phyloP scores from a whole-genome alignment of 345 rosid genomes.

The Gossypium sturtianum region DNA sequence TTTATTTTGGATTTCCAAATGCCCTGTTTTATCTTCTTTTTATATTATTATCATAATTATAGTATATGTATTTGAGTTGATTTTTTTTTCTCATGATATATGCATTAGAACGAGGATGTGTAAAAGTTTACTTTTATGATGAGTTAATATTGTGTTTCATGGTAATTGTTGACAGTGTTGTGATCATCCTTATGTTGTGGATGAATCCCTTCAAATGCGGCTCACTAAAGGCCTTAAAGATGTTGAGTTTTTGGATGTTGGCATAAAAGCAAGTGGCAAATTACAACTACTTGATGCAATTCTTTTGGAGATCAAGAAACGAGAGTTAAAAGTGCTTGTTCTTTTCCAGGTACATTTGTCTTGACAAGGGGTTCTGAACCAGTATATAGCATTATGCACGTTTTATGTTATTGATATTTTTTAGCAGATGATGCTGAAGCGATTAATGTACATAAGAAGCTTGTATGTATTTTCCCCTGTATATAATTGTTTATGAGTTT shows the following conservation, averaged over 20 bases:
- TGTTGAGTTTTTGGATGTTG: conserved; percentile 53
- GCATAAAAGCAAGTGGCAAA: conserved; percentile 87
- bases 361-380: not conserved
- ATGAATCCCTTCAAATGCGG: conserved; percentile 34
- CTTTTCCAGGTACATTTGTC: conserved; percentile 69
- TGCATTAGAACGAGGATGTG: not conserved
- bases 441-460: not conserved
- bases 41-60: not conserved
- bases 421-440: not conserved
- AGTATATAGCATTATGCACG: not conserved
- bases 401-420: not conserved
- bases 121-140: not conserved
- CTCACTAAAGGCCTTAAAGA: conserved; percentile 32
- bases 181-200: conserved; percentile 78
- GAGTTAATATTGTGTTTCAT: not conserved
- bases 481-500: not conserved
- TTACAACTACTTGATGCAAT: conserved; percentile 66
- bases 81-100: not conserved
- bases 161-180: conserved; percentile 61
- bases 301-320: conserved; percentile 53
- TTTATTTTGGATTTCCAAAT: not conserved
- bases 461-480: not conserved
- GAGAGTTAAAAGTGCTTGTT: conserved; percentile 55
- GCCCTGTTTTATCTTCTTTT: not conserved
- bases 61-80: conserved; percentile 2